Evolutionary conservation across 805 yeast species (phyloP), one percentile per base, ranked within the genome.

Genomic region (Metschnikowia cerradonensis): DNA sequence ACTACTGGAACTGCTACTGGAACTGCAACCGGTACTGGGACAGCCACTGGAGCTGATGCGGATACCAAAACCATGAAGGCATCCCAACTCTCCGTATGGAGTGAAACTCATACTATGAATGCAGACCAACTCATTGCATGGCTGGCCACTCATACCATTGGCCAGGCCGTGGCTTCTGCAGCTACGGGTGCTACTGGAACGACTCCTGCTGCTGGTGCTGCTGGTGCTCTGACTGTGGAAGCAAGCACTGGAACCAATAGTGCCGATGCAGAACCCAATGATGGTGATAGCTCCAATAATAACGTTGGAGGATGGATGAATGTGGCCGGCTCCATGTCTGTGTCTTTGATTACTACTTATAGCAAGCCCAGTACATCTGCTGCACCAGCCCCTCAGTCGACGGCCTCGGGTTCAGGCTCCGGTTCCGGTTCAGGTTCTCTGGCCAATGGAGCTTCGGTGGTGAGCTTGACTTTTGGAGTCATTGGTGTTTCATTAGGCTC

Each of bases 331-430:
- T 61, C 69, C 14, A 50, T 54, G 26, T 43, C 60, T 20, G 51
- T 41, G 45, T 67, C 2, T 67, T 68, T 50, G 57, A n/a, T 72
- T 39, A 71, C 76, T 32, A 62, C 73, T 11, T 63, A 71, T 52
- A 60, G 62, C 4, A 43, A 47, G 23, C 67, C 67, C n/a, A 55
- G 70, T 3, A 60, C 62, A 4, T 53, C 56, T 10, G 48, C 57
- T 2, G 38, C 43, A 6, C 39, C 41, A 3, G 38, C 46, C 4
- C 14, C 46, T 6, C 41, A 7, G 41, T 14, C 48, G 7, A 30
- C 48, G 30, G 37, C n/a, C 19, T 26, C 48, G 37, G 30, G 13
- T 11, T 39, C 41, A 8, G 38, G 45, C 2, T 44, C 47, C n/a
- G 48, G 48, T n/a, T 13, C 32, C 7, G 13, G 11, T n/a, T 15